Base-by-base conservation (phyloP, 202 grass and related monocot genomes). In the Brachypodium distachyon region DNA sequence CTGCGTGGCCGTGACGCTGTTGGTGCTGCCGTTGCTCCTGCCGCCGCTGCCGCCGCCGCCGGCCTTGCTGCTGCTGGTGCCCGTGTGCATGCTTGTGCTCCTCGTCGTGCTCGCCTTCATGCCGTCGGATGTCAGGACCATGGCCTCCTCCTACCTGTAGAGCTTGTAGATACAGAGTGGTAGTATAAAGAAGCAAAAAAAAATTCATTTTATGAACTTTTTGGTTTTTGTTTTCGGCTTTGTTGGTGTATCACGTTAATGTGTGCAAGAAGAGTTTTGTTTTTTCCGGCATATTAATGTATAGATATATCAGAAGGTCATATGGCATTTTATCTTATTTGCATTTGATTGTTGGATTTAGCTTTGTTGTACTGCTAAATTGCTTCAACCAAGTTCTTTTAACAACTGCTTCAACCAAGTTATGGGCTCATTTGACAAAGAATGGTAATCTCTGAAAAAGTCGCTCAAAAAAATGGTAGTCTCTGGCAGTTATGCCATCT, bases 41-140 rank as follows among this genome's bases (percentile, higher is more conserved):
- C 90, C 91, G 21, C 91, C 91, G 4, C n/a, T 93, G 48, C 87
- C 84, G 22, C 91, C 91, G 6, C 91, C 91, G 17, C 91, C 91
- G 17, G 31, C 81, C 18, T 12, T 85, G 64, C 63, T 93, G 21
- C 49, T 93, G 49, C 78, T 93, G 10, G 61, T 90, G 58, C 91
- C 87, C 3, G 54, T 90, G 5, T 79, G 84, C 77, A 31, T 93
- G 34, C 87, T 93, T 12, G 2, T 85, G 37, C 67, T 93, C 14
- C 72, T 93, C 34, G 69, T 84, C 39, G 81, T 82, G 11, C 77
- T 93, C 27, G 91, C 91, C 40, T 87, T 93, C 64, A 84, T 87
- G 74, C 84, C 87, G 12, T 85, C 84, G 29, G 84, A 90, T 52
- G 49, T 72, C 17, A 76, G 58, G 61, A 82, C 50, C 33, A 75